These are phyloP conservation scores for Exophiala xenobiotica DNA, from an alignment of 2,329 filamentous ascomycete genomes.

Conservation along the genomic window DNA sequence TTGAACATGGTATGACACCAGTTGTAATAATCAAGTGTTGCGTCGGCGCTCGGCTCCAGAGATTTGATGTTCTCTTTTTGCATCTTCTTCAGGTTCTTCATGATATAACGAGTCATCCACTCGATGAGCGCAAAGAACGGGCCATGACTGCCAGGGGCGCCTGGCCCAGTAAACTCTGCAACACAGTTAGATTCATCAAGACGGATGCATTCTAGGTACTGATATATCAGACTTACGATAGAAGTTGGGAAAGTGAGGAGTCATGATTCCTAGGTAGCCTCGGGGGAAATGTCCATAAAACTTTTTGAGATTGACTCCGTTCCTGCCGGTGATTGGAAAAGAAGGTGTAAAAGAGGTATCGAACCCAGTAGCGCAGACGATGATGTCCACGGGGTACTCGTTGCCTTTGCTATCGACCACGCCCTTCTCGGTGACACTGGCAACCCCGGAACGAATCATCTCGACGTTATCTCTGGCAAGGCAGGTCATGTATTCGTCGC, in stretches of 20 bases:
- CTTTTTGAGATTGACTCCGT: slow-evolving; percentile 30
- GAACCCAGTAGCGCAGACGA: slow-evolving; percentile 39
- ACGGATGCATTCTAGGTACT: too few relatives aligned
- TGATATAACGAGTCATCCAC: slow-evolving; percentile 24
- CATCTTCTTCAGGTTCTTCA: slow-evolving; percentile 31
- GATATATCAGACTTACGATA: slow-evolving; percentile 26
- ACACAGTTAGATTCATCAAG: too few relatives aligned
- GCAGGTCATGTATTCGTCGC: slow-evolving; percentile 27
- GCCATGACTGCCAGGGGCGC: slow-evolving; percentile 30
- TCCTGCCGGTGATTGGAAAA: slow-evolving; percentile 19
- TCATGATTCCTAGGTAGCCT: slow-evolving; percentile 31
- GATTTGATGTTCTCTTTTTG: slow-evolving; percentile 22
- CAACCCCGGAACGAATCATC: slow-evolving; percentile 3
- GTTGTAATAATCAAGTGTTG: slow-evolving; percentile 6
- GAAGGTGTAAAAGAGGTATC: slow-evolving; percentile 33
- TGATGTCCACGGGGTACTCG: slow-evolving; percentile 17
- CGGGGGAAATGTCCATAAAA: slow-evolving; percentile 31
- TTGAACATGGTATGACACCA: slow-evolving; percentile 12
- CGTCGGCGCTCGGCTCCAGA: slow-evolving; percentile 5
- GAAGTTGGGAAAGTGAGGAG: slow-evolving; percentile 13
- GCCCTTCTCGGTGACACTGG: slow-evolving; percentile 2
- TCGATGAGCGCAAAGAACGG: slow-evolving; percentile 30
- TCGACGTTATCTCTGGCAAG: slow-evolving; percentile 29
- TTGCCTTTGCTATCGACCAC: not conserved
- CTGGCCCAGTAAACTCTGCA: slow-evolving; percentile 24